Percentiles rank a stretch among this genome's conserved stretches.
phyloP scores from a whole-genome alignment of 2,329 filamentous ascomycete species.

The Ophiostoma sp. region DNA sequence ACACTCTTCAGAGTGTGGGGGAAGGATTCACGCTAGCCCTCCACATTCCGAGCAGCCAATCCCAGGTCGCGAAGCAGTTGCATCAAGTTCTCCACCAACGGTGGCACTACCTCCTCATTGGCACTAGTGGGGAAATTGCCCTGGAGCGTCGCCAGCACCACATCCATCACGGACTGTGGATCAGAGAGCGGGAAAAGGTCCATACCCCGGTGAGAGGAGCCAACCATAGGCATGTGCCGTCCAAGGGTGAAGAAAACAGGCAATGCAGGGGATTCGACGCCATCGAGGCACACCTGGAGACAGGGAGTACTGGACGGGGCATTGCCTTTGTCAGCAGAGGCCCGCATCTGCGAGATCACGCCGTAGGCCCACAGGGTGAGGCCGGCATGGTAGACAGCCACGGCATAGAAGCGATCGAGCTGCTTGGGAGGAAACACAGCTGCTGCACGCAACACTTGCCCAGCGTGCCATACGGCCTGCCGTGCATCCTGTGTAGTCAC shows the following conservation, averaged over 20 bases:
- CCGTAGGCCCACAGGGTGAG: conserved; percentile 70
- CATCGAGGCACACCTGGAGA: conserved; percentile 55
- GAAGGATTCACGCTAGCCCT: background rate
- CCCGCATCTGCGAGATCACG: conserved; percentile 44
- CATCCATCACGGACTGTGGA: conserved; percentile 58
- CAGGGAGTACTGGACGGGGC: too few species aligned
- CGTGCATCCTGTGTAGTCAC: conserved; percentile 23
- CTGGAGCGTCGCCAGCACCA: conserved; percentile 57
- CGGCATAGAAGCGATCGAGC: conserved; percentile 66
- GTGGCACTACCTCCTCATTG: conserved; percentile 47
- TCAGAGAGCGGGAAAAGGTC: conserved; percentile 50
- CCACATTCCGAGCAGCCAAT: conserved; percentile 17
- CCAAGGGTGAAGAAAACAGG: conserved; percentile 59
- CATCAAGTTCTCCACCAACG: conserved; percentile 67
- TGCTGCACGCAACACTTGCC: conserved; percentile 29
- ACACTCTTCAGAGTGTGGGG: conserved; percentile 11
- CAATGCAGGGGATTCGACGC: conserved; percentile 50
- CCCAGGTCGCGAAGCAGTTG: conserved; percentile 63
- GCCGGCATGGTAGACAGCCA: conserved; percentile 67
- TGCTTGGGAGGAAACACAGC: conserved; percentile 44
- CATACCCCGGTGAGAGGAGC: conserved; percentile 51
- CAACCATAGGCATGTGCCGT: conserved; percentile 43
- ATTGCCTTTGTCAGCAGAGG: background rate
- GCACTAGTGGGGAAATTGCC: conserved; percentile 46
- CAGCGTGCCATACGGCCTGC: conserved; percentile 30